Conservation (phyloP, 2,329 filamentous ascomycete genomes). For the Ophiocordyceps camponoti-floridani region DNA sequence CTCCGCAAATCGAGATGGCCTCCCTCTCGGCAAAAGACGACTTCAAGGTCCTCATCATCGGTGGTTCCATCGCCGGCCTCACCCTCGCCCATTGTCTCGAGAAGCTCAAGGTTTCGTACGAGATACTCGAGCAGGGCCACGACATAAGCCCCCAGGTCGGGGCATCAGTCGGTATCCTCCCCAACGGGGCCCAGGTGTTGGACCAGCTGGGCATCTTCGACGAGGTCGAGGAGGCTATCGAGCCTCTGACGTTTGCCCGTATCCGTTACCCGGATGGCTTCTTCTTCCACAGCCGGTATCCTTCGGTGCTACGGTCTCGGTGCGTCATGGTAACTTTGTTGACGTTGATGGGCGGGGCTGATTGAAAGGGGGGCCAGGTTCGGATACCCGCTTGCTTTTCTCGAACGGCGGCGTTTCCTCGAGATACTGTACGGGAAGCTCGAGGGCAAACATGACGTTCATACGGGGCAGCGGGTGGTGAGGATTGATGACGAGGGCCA, state of each 20-base stretch:
- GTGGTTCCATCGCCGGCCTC: conserved; percentile 26
- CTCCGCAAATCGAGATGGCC: not conserved
- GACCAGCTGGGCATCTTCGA: conserved; percentile 25
- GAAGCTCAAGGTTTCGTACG: conserved; percentile 23
- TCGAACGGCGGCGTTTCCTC: conserved; percentile 17
- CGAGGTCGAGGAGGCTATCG: conserved; percentile 2
- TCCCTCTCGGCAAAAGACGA: conserved; percentile 2
- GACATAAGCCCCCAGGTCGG: conserved; percentile 26
- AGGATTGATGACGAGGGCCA: conserved; percentile 2
- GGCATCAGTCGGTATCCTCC: conserved; percentile 25
- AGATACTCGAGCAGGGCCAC: conserved; percentile 25
- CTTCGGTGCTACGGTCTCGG: conserved; percentile 1
- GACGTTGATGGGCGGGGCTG: not conserved
- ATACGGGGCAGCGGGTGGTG: conserved; percentile 5
- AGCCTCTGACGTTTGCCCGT: conserved; percentile 2
- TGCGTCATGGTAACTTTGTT: not conserved
- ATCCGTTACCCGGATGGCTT: conserved; percentile 3
- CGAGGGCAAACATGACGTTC: conserved; percentile 9
- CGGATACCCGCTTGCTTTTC: conserved; percentile 13
- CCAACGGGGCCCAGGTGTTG: conserved; percentile 24
- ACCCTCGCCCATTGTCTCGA: conserved; percentile 19
- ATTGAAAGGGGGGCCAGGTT: conserved; percentile 4
- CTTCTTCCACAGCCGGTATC: conserved; percentile 3
- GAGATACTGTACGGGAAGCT: conserved; percentile 14
- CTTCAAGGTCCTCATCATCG: conserved; percentile 18